Evolutionary conservation across 371 early-diverging fungal species (phyloP), one percentile per base, ranked within the genome.

Genomic region (Amoeboaphelidium occidentale): DNA sequence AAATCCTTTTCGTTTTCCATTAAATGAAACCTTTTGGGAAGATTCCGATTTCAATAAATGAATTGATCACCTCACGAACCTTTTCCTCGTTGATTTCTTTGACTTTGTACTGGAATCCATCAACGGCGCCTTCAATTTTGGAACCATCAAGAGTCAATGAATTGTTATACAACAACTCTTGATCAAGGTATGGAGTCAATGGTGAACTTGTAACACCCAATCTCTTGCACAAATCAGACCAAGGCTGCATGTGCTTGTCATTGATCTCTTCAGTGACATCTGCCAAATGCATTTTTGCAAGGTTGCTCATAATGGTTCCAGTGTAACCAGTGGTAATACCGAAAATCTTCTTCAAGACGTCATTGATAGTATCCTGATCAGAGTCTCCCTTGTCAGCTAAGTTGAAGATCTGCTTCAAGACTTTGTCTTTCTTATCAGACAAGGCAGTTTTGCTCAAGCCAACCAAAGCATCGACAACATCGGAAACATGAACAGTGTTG

Each of bases 111-210:
- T 46, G 52, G 57, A 84, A 87, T 1, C 78, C 79, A n/a, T n/a
- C n/a, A 0, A 79, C 70, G n/a, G 66, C 68, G 17, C 53, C 55
- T 51, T 73, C 75, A 53, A 84, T 78, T 65, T 79, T 75, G 27
- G 68, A 58, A 0, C 85, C 88, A 52, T 84, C 81, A 3, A 84
- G 62, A 21, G 72, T 75, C 24, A 85, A 58, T 0, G 78, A 69
- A 50, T 85, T 74, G 56, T 81, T 79, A 53, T 76, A 79, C 24
- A 89, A 63, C 17, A 86, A 61, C 55, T 92, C 93, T 52, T 78
- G 69, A 62, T 92, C 90, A 39, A 92, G 59, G 54, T 85, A 92
- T 3, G 93, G 93, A n/a, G 88, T 85, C 49, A 92, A 57, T 1
- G 89, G 88, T 25, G 89, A 84, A 50, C 70, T 71, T n/a, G 58